Percentiles rank a stretch among this genome's conserved stretches.
Evolutionary conservation across 2,329 filamentous ascomycete genomes (phyloP).

Genomic region (Shiraia bambusicola): DNA sequence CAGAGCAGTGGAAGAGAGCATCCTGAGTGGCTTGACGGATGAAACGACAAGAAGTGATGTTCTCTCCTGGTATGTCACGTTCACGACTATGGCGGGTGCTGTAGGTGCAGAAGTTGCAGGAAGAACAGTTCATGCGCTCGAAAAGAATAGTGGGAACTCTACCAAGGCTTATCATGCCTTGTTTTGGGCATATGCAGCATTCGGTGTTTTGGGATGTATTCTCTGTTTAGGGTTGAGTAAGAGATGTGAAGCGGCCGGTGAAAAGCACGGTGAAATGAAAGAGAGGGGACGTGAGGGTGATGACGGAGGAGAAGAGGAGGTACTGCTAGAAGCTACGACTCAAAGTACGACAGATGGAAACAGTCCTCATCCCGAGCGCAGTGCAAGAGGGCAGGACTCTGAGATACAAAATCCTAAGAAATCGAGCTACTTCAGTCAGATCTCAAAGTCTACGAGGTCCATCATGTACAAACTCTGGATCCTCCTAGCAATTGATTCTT

Average conservation of each 20-base stretch:
- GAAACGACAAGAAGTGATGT: conserved; percentile 41
- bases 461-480: conserved; percentile 68
- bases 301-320: conserved; percentile 37
- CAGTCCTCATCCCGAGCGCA: conserved; percentile 24
- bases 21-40: conserved; percentile 40
- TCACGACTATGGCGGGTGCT: conserved; percentile 40
- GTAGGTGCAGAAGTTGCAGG: conserved; percentile 42
- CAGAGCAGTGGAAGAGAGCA: conserved; percentile 40
- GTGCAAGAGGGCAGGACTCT: conserved; percentile 17
- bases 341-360: conserved; percentile 36
- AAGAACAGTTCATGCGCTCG: conserved; percentile 44
- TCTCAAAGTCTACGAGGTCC: conserved; percentile 58
- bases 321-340: conserved; percentile 36
- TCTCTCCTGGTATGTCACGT: conserved; percentile 44
- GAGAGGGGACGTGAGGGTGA: conserved; percentile 17
- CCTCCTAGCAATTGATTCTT: conserved; percentile 63
- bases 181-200: conserved; percentile 48
- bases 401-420: conserved; percentile 26
- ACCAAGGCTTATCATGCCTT: conserved; percentile 44
- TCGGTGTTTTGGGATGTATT: conserved; percentile 44
- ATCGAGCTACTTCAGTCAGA: conserved; percentile 50
- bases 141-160: conserved; percentile 40
- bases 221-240: conserved; percentile 44
- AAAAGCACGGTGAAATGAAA: conserved; percentile 29
- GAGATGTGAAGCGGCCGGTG: conserved; percentile 44